Evolutionary conservation across 2,329 filamentous ascomycete species (phyloP).

Genomic region (Verticillium longisporum): DNA sequence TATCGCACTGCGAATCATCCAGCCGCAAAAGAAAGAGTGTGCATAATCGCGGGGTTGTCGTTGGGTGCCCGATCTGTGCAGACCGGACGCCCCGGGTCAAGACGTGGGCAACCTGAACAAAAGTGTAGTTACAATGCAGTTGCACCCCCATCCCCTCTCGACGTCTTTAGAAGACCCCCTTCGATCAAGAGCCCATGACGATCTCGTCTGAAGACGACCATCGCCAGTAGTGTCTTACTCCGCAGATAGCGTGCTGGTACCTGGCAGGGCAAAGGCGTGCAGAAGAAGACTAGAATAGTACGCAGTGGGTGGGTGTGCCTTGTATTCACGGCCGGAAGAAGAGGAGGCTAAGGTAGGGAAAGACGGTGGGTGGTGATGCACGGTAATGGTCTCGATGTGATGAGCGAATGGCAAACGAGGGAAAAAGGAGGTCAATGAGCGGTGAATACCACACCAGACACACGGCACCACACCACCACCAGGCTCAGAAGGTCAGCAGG

Average conservation of each 20-base stretch:
- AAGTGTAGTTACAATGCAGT: not conserved
- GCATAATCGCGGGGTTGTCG: not conserved
- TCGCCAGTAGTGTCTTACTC: not conserved
- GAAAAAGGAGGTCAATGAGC: not conserved
- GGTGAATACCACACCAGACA: not conserved
- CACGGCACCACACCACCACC: not conserved
- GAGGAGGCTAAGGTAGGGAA: not conserved
- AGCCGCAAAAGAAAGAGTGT: not conserved
- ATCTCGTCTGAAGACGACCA: no score
- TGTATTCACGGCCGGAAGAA: not conserved
- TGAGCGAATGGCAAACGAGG: not conserved
- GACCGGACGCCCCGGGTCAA: not conserved
- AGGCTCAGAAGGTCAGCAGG: not conserved
- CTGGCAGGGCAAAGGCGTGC: not conserved
- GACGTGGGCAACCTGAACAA: not conserved
- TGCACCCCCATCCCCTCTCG: not conserved
- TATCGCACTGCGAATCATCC: not conserved
- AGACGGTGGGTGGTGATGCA: not conserved
- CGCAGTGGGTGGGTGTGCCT: not conserved
- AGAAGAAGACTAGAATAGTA: not conserved
- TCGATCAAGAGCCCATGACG: no score
- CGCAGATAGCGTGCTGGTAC: not conserved
- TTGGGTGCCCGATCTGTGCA: not conserved
- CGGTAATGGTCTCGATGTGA: not conserved
- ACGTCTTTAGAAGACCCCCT: not conserved